A percentile compares a stretch with the other conserved stretches of the same genome.
These are phyloP conservation scores for Neurospora intermedia DNA, from an alignment of 495 filamentous ascomycete genomes.

Conservation along the genomic window DNA sequence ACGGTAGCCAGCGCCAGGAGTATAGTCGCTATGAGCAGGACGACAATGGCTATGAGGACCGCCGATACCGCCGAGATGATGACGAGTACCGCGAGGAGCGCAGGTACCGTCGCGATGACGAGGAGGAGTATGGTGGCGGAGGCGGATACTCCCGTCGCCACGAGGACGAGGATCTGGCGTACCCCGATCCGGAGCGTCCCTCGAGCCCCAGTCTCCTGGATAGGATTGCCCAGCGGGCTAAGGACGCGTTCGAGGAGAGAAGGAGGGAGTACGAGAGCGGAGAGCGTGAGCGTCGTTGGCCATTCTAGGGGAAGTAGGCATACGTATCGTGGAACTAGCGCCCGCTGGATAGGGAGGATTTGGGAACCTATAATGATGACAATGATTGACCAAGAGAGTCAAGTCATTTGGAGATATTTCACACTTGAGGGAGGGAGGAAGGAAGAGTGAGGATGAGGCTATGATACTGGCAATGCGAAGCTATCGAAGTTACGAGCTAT, in stretches of 20 bases:
- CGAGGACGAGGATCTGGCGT: constrained; percentile 1
- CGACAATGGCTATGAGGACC: constrained; percentile 27
- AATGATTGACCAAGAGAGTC: neutral
- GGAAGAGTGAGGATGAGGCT: neutral
- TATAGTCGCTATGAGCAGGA: constrained; percentile 35
- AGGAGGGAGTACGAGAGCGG: neutral
- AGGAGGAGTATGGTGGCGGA: neutral
- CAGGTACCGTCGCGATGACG: neutral
- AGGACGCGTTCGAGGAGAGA: constrained; percentile 17
- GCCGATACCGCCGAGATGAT: constrained; percentile 18
- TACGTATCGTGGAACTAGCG: too few species aligned
- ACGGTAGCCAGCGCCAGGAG: constrained; percentile 33
- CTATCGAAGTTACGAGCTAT: neutral
- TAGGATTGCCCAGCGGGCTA: constrained; percentile 13
- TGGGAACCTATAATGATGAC: neutral
- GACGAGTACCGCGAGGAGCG: constrained; percentile 6
- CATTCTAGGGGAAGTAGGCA: neutral
- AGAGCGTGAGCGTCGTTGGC: neutral
- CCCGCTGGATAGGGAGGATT: neutral
- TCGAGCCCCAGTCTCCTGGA: constrained; percentile 18
- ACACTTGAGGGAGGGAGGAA: neutral
- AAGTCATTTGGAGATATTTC: neutral
- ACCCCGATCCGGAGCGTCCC: neutral
- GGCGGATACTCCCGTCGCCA: neutral
- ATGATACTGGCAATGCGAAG: neutral